These are phyloP conservation scores for Puccinia polysora DNA, from an alignment of 1,284 basidiomycete genomes.

Conservation along the genomic window DNA sequence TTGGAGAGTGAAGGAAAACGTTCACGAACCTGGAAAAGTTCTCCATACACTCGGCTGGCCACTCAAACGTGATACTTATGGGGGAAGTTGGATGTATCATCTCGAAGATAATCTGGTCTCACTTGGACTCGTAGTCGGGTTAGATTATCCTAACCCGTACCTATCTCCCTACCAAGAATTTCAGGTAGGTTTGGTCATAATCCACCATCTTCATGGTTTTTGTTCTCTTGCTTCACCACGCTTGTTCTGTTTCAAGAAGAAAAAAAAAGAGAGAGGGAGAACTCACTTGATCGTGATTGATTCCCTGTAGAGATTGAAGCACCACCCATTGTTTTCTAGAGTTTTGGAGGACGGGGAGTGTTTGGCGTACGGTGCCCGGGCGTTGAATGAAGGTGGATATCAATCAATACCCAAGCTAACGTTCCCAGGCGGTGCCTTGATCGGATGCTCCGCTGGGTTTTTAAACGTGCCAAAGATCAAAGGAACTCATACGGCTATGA, in stretches of 20 bases:
- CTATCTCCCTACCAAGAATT: slow-evolving; percentile 88
- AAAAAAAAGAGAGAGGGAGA: too few relatives aligned
- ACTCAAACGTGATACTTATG: slow-evolving; percentile 77
- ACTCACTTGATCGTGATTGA: slow-evolving; percentile 29
- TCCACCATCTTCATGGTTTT: too few relatives aligned
- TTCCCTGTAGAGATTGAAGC: slow-evolving; percentile 80
- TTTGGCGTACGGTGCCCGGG: slow-evolving; percentile 84
- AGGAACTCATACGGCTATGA: slow-evolving; percentile 99
- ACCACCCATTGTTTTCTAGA: slow-evolving; percentile 82
- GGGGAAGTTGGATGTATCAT: slow-evolving; percentile 91
- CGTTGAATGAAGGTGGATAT: slow-evolving; percentile 88
- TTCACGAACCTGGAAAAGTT: slow-evolving; percentile 76
- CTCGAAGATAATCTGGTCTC: slow-evolving; percentile 89
- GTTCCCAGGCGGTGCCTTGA: slow-evolving; percentile 91
- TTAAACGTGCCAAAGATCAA: slow-evolving; percentile 98
- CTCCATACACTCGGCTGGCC: slow-evolving; percentile 95
- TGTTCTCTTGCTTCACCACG: too few relatives aligned
- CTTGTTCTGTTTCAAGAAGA: too few relatives aligned
- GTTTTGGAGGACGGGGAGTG: slow-evolving; percentile 74
- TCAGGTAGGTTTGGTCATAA: slow-evolving; percentile 61
- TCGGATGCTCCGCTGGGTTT: slow-evolving; percentile 91
- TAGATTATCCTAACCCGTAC: slow-evolving; percentile 94
- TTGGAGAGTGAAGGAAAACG: slow-evolving; percentile 77
- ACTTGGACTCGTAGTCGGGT: slow-evolving; percentile 83
- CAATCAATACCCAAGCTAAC: slow-evolving; percentile 86